Base-by-base conservation (phyloP, 768 basidiomycete species). In the Russula olivacea region DNA sequence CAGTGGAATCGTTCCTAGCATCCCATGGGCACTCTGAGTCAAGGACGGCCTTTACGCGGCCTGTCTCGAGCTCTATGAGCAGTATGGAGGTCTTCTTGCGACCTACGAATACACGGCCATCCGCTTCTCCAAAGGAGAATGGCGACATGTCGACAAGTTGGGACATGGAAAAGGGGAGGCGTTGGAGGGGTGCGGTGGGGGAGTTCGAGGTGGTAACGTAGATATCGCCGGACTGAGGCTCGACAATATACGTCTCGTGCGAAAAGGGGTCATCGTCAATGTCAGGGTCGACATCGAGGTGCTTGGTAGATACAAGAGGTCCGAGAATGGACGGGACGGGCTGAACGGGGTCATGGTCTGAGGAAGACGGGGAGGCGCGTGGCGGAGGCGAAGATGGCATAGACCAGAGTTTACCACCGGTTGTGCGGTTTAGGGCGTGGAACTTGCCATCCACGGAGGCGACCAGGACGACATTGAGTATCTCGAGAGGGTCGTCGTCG, bases 371-470 rank as follows among this genome's bases (percentile, higher is more conserved):
- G 40, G 55, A 32, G 34, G 41, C 9, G 30, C 8, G 55, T 15
- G 74, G 69, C 43, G 72, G 75, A 70, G 83, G 74, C 52, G 81
- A 80, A 17, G 86, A 82, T 9, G 86, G 82, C 86, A 94, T 89
- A 40, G 92, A 93, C 96, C 96, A 99, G 0, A 94, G 77, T 10
- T 83, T 79, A 17, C 82, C 81, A 0, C 96, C 96, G 0, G 88
- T 87, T 0, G 88, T 86, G 64, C 96, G 79, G 71, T 96, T 93
- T 66, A 98, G 79, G 0, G 93, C 97, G 77, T 98, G 95, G 38
- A 99, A 86, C 61, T 87, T 92, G 28, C 96, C 96, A 75, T 98
- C 95, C 30, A 99, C 86, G 8, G 93, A 93, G 1, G 94, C 91
- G 12, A 96, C 82, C 19, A 99, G 83, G 30, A 97, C 89, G 59